phyloP scores from a whole-genome alignment of 2,329 filamentous ascomycete genomes.

The Rhytidhysteron rufulum region DNA sequence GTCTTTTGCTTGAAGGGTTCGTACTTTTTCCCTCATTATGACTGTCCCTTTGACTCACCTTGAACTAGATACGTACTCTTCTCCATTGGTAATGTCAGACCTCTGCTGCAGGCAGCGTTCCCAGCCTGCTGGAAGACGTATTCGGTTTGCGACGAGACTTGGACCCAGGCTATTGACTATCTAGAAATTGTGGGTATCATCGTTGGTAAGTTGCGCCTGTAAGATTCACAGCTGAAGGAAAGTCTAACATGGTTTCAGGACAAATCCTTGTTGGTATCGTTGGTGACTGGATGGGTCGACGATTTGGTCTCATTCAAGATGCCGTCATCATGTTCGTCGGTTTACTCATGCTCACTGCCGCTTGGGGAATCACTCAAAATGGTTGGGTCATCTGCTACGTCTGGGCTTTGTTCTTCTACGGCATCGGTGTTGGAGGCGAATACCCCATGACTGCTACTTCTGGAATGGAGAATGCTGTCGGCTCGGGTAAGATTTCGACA shows the following conservation, averaged over 20 bases:
- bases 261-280: conserved; percentile 83
- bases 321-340: conserved; percentile 91
- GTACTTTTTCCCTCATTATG: neutral
- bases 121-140: conserved; percentile 68
- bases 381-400: conserved; percentile 98
- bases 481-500: conserved; percentile 82
- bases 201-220: conserved; percentile 53
- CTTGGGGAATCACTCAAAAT: conserved; percentile 81
- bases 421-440: conserved; percentile 71
- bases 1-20: conserved; percentile 80
- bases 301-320: conserved; percentile 95
- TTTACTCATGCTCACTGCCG: conserved; percentile 84
- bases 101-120: conserved; percentile 75
- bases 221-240: neutral
- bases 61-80: conserved; percentile 77
- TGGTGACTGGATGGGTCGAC: conserved; percentile 79
- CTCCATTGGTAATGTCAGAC: conserved; percentile 89
- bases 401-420: conserved; percentile 91
- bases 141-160: conserved; percentile 69
- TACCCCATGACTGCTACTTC: conserved; percentile 97
- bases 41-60: conserved; percentile 2
- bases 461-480: conserved; percentile 86
- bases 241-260: conserved; percentile 13
- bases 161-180: conserved; percentile 82
- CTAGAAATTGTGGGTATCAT: conserved; percentile 95